Base-by-base conservation (phyloP, 371 early-diverging fungal genomes). In the Mucor mucedo region DNA sequence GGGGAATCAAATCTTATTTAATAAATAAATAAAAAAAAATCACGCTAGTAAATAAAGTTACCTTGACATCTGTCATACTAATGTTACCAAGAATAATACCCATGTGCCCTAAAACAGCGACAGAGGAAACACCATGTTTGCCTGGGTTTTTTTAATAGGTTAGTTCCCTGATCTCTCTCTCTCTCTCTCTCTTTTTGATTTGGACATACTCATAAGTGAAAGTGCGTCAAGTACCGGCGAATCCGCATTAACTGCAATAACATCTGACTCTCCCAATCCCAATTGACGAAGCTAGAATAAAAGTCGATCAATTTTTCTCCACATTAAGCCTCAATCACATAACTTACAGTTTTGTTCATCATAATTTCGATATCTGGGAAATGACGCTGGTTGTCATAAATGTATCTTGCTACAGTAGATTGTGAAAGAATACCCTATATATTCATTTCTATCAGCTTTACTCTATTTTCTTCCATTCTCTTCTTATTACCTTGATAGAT, bases 341-440 rank as follows among this genome's bases (percentile, higher is more conserved):
- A n/a, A 59, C 75, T 66, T 75, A 84, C 83, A 35, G 83, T 77
- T 58, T 78, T 81, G 16, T 72, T 72, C 54, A 83, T 66, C 5
- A 76, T 42, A 11, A 28, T 21, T 28, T 78, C 77, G 41, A 82
- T 72, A 44, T 68, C 66, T 16, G 71, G 71, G 55, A 80, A 75
- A 47, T 71, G 65, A n/a, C 69, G 62, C 39, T 78, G 80, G 60
- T 84, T 75, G 7, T 72, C 71, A 69, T 76, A 87, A 44, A 94
- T 70, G 60, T 84, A 91, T 52, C 82, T 77, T 11, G 90, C 76
- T 0, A 91, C 88, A 2, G 83, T 78, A 0, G 92, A 89, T 72
- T 94, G 94, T 38, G 95, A 89, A 32, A 94, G 62, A n/a, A 94
- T 92, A 4, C 95, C 94, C 68, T 71, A 71, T 60, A 2, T 8